Conservation (phyloP, 1,139 yeast species). For the Taphrina communis region DNA sequence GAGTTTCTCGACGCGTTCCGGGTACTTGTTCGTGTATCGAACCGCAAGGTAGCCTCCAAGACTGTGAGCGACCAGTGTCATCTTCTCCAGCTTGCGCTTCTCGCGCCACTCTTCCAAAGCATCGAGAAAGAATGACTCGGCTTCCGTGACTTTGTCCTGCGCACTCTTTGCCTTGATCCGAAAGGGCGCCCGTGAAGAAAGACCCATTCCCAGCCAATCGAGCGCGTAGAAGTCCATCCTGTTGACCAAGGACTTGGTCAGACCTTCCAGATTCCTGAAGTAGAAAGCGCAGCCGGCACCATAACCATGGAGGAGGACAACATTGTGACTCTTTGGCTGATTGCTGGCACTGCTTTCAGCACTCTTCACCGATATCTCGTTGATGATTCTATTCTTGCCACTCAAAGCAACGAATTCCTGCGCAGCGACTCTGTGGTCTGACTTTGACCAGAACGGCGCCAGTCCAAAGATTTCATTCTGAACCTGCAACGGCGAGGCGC, state of each 20-base stretch:
- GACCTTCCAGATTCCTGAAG: conserved; percentile 71
- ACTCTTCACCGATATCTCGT: conserved; percentile 60
- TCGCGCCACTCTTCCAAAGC: conserved; percentile 84
- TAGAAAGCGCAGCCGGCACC: conserved; percentile 89
- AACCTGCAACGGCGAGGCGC: conserved; percentile 52
- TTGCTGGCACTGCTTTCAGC: conserved; percentile 41
- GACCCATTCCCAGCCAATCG: conserved; percentile 85
- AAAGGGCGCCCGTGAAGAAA: conserved; percentile 68
- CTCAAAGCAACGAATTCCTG: conserved; percentile 59
- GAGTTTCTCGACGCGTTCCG: conserved; percentile 66
- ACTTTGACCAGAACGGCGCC: conserved; percentile 65
- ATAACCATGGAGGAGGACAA: conserved; percentile 86
- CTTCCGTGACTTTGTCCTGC: conserved; percentile 53
- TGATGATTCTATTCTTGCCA: conserved; percentile 59
- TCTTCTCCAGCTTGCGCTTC: conserved; percentile 58
- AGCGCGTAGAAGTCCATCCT: conserved; percentile 65
- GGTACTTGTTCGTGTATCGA: conserved; percentile 77
- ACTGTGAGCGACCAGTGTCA: conserved; percentile 86
- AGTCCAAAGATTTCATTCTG: conserved; percentile 58
- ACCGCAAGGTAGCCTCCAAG: conserved; percentile 88
- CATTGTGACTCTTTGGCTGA: conserved; percentile 45
- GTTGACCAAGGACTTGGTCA: conserved; percentile 53
- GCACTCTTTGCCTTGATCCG: conserved; percentile 50
- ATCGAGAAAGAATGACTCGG: conserved; percentile 79
- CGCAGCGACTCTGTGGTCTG: conserved; percentile 56